phyloP scores from a whole-genome alignment of 352 stramenopile genomes.

The Globisporangium cylindrosporum region DNA sequence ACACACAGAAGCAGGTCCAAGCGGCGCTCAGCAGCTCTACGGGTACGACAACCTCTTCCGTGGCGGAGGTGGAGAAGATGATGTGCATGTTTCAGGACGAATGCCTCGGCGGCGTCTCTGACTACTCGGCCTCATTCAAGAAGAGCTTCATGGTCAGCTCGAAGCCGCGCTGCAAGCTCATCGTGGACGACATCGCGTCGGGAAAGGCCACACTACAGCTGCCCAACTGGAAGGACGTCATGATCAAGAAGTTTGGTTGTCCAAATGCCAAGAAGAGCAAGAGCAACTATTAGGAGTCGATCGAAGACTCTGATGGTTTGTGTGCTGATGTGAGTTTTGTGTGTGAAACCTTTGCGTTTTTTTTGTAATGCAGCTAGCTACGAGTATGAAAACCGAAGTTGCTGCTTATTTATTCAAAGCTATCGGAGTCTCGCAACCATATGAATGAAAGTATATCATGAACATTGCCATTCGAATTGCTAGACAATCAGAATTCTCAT shows the following conservation, averaged over 20 bases:
- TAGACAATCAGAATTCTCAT: background rate
- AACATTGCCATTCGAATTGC: background rate
- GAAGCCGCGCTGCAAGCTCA: slow-evolving; percentile 35
- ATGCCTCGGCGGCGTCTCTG: slow-evolving; percentile 38
- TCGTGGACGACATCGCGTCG: slow-evolving; percentile 46
- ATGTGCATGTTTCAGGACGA: slow-evolving; percentile 51
- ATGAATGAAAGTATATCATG: too few species aligned
- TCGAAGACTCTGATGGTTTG: background rate
- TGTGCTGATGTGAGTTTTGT: background rate
- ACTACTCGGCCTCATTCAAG: slow-evolving; percentile 50
- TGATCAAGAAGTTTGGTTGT: slow-evolving; percentile 44
- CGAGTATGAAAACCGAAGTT: background rate
- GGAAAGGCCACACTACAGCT: slow-evolving; percentile 26
- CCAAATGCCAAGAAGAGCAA: slow-evolving; percentile 19
- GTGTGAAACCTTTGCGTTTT: background rate
- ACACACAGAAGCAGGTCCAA: slow-evolving; percentile 10
- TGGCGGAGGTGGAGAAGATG: slow-evolving; percentile 45
- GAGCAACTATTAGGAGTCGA: background rate
- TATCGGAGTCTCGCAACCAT: background rate
- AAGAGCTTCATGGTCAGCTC: slow-evolving; percentile 31
- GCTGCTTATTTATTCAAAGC: background rate
- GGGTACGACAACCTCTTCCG: slow-evolving; percentile 12
- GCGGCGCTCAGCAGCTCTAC: background rate
- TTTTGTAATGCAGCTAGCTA: background rate
- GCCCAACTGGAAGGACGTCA: slow-evolving; percentile 29